Percentiles rank a stretch among this genome's conserved stretches.
These are phyloP conservation scores for Candida tropicalis DNA, from an alignment of 1,139 yeast genomes.

Conservation along the genomic window DNA sequence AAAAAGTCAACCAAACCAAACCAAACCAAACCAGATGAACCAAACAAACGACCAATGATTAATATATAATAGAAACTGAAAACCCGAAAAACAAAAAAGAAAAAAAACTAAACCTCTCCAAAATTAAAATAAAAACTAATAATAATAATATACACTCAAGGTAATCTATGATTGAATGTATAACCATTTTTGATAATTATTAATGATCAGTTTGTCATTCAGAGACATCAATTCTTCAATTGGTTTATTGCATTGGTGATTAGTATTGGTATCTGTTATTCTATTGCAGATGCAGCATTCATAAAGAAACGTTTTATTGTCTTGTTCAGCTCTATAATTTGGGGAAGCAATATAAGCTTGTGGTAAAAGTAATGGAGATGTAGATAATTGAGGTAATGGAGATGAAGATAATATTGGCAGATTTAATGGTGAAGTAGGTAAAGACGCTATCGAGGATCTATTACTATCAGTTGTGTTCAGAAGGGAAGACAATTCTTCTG, in stretches of 20 bases:
- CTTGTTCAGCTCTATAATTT: slow-evolving; percentile 2
- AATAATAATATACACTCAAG: no score
- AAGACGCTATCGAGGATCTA: slow-evolving; percentile 2
- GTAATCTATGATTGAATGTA: neutral
- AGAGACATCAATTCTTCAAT: slow-evolving; percentile 1
- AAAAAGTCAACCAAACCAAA: no score
- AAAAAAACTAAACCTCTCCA: neutral
- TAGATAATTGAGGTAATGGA: neutral
- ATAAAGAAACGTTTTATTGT: slow-evolving; percentile 1
- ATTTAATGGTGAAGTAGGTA: neutral
- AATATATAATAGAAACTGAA: no score
- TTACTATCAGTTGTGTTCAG: neutral
- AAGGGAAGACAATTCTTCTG: neutral
- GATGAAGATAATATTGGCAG: neutral
- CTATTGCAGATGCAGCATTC: slow-evolving; percentile 3
- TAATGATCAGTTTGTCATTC: slow-evolving; percentile 2
- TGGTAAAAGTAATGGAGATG: slow-evolving; percentile 2
- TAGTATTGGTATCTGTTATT: slow-evolving; percentile 1
- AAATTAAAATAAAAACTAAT: neutral
- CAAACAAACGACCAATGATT: no score
- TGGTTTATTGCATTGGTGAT: slow-evolving; percentile 2
- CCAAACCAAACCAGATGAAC: neutral
- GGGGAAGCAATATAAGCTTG: neutral
- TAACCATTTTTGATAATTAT: slow-evolving; percentile 2
- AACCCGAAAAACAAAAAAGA: neutral